Evolutionary conservation across 805 yeast genomes (phyloP).

Genomic region (Candida adriatica): DNA sequence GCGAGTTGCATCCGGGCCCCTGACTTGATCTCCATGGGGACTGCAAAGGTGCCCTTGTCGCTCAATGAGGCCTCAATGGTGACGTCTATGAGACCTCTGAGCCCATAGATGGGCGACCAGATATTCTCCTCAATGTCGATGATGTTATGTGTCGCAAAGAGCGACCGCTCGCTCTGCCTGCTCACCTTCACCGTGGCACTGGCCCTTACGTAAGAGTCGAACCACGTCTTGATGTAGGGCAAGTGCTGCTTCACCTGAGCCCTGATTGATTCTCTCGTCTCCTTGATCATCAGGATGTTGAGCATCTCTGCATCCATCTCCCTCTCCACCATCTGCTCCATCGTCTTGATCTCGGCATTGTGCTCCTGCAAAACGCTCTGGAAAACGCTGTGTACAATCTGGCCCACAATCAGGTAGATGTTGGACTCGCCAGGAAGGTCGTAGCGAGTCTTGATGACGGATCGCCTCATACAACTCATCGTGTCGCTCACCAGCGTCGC

Average conservation of each 20-base stretch:
- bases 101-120: conserved; percentile 86
- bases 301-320: conserved; percentile 38
- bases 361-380: conserved; percentile 39
- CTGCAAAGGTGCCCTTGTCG: conserved; percentile 41
- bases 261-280: conserved; percentile 37
- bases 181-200: conserved; percentile 19
- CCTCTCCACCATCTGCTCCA: conserved; percentile 30
- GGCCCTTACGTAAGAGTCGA: conserved; percentile 34
- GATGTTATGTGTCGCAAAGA: conserved; percentile 52
- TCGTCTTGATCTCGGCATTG: conserved; percentile 21
- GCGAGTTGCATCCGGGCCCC: conserved; percentile 56
- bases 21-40: conserved; percentile 88
- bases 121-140: conserved; percentile 86
- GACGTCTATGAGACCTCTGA: conserved; percentile 86
- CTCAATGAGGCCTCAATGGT: conserved; percentile 58
- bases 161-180: conserved; percentile 28
- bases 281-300: conserved; percentile 50
- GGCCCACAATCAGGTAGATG: conserved; percentile 71
- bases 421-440: conserved; percentile 58
- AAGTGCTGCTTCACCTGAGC: conserved; percentile 40
- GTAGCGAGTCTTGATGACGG: conserved; percentile 52
- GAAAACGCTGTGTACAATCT: conserved; percentile 70
- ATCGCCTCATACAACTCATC: conserved; percentile 62
- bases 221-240: conserved; percentile 48
- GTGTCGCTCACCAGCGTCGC: conserved; percentile 81